These are phyloP conservation scores for Annulohypoxylon stygium DNA, from an alignment of 495 filamentous ascomycete genomes.

Conservation along the genomic window DNA sequence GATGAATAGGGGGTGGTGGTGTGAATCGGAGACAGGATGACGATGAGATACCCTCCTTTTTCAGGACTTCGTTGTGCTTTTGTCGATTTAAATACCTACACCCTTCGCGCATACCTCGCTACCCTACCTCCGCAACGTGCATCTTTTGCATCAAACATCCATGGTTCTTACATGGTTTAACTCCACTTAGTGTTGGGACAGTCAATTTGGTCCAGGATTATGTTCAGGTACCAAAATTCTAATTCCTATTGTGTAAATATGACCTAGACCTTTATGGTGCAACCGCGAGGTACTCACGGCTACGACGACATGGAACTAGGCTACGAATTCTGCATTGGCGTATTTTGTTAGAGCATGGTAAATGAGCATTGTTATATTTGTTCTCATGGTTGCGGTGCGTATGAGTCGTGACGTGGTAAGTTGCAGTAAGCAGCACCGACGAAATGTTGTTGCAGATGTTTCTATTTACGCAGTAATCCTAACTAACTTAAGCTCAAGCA, in stretches of 20 bases:
- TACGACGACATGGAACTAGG: slow-evolving; percentile 25
- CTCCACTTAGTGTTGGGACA: slow-evolving; percentile 38
- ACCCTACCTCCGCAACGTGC: background rate
- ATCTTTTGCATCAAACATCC: slow-evolving; percentile 32
- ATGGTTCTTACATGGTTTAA: slow-evolving; percentile 35
- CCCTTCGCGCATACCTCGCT: slow-evolving; percentile 7
- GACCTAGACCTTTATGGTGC: slow-evolving; percentile 26
- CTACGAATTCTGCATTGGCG: slow-evolving; percentile 21
- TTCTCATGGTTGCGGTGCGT: slow-evolving; percentile 9
- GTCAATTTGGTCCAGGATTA: slow-evolving; percentile 21
- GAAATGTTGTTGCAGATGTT: background rate
- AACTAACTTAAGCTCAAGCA: no score
- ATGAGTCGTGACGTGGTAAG: background rate
- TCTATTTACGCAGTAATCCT: background rate
- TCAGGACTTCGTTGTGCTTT: slow-evolving; percentile 35
- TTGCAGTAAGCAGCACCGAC: background rate
- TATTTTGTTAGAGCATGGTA: slow-evolving; percentile 23
- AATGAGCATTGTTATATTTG: slow-evolving; percentile 16
- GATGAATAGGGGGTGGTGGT: slow-evolving; percentile 37
- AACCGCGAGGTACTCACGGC: slow-evolving; percentile 32
- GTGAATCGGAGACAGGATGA: slow-evolving; percentile 19
- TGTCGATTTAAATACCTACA: slow-evolving; percentile 25
- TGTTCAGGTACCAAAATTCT: slow-evolving; percentile 29
- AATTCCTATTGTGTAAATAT: slow-evolving; percentile 45
- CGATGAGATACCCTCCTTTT: slow-evolving; percentile 44